Conservation (phyloP, 345 rosid genomes). For the Arabis hirsuta region DNA sequence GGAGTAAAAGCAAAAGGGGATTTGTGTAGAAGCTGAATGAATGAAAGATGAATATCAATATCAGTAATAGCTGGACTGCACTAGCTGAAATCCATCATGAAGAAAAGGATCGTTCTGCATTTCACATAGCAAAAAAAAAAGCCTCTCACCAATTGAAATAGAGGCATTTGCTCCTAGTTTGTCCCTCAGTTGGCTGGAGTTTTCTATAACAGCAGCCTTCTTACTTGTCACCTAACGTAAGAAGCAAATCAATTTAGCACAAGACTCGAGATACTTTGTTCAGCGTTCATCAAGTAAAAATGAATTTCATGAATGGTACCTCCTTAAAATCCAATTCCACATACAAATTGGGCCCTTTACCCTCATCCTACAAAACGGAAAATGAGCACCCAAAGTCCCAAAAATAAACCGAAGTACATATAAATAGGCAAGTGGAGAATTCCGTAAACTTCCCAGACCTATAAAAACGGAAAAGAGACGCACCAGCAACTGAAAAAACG, state of each 20-base stretch:
- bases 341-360: conserved; percentile 71
- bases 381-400: neutral
- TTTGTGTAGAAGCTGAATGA: conserved; percentile 6
- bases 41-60: conserved; percentile 9
- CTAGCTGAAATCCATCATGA: conserved; percentile 9
- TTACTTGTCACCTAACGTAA: conserved; percentile 73
- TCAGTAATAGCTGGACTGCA: conserved; percentile 18
- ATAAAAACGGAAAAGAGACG: conserved; percentile 22
- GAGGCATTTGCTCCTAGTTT: conserved; percentile 73
- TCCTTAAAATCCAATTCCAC: conserved; percentile 97
- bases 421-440: neutral
- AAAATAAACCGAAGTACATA: neutral
- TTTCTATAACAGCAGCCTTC: conserved; percentile 80
- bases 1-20: conserved; percentile 9
- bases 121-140: neutral
- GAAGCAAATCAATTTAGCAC: conserved; percentile 23
- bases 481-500: conserved; percentile 86
- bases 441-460: neutral
- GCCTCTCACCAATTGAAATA: conserved; percentile 67
- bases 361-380: conserved; percentile 70
- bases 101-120: conserved; percentile 3
- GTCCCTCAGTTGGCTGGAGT: conserved; percentile 64
- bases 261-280: conserved; percentile 13
- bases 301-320: conserved; percentile 52
- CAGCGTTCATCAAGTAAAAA: neutral